These are phyloP conservation scores for Helichrysum umbraculigerum DNA, from an alignment of 129 eudicot genomes.

Conservation along the genomic window DNA sequence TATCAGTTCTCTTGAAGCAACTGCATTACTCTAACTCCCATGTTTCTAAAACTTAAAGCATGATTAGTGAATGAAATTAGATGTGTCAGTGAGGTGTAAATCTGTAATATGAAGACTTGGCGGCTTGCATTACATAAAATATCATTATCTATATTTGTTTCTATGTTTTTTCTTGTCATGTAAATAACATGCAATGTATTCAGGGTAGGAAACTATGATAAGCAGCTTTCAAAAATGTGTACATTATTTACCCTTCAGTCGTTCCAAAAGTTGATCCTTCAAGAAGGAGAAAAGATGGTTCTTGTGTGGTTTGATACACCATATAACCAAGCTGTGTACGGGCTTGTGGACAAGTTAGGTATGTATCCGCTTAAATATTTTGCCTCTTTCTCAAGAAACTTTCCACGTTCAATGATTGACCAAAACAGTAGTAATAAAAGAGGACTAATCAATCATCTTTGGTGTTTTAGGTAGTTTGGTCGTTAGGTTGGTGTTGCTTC, in stretches of 20 bases:
- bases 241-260: constrained; percentile 83
- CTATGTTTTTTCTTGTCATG: constrained; percentile 8
- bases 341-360: constrained; percentile 97
- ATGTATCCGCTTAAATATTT: constrained; percentile 15
- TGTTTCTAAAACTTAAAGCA: constrained; percentile 1
- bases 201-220: constrained; percentile 68
- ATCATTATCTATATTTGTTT: constrained; percentile 13
- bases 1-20: constrained; percentile 30
- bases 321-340: constrained; percentile 97
- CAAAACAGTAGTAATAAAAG: background rate
- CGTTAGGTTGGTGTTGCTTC: constrained; percentile 93
- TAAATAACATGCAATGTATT: constrained; percentile 20
- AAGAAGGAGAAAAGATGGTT: constrained; percentile 98
- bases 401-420: background rate
- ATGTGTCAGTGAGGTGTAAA: constrained; percentile 16
- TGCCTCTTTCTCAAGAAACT: background rate
- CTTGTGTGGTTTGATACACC: constrained; percentile 98
- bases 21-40: background rate
- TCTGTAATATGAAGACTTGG: background rate
- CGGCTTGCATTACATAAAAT: background rate
- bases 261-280: constrained; percentile 83
- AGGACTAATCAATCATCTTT: constrained; percentile 24
- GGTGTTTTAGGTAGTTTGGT: constrained; percentile 87
- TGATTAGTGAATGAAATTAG: constrained; percentile 12
- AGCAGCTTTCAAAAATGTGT: constrained; percentile 72